Evolutionary conservation across 2,329 filamentous ascomycete species (phyloP).

Genomic region (Sclerotinia spermophila): DNA sequence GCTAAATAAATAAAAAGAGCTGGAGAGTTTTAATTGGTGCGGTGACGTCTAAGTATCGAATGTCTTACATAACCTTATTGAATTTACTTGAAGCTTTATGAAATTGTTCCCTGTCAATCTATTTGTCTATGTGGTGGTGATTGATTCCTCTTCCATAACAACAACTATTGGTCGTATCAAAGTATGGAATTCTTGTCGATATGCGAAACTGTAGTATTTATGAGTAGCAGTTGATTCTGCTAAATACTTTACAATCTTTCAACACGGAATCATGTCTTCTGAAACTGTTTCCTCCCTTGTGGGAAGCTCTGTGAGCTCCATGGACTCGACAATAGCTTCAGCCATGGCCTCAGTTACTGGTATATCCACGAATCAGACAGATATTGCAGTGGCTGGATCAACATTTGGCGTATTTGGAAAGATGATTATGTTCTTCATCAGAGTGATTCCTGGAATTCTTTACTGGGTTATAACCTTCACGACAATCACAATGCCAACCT

Average conservation of each 20-base stretch:
- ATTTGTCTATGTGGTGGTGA: not conserved
- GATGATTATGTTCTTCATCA: slow-evolving; percentile 53
- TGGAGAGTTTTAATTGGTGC: slow-evolving; percentile 13
- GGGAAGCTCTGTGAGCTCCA: slow-evolving; percentile 26
- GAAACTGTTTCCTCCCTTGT: slow-evolving; percentile 26
- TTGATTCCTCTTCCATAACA: not conserved
- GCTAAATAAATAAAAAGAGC: slow-evolving; percentile 15
- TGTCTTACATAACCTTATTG: not conserved
- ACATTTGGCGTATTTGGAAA: slow-evolving; percentile 57
- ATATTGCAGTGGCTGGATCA: slow-evolving; percentile 42
- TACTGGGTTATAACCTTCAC: slow-evolving; percentile 83
- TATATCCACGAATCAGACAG: slow-evolving; percentile 33
- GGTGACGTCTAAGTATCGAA: not conserved
- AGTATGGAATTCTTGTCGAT: slow-evolving; percentile 1
- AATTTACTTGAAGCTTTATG: not conserved
- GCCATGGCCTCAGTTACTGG: slow-evolving; percentile 25
- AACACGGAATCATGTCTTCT: slow-evolving; percentile 14
- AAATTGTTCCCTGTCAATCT: slow-evolving; percentile 3
- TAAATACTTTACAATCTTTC: slow-evolving; percentile 4
- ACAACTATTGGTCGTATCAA: not conserved
- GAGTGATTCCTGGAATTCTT: slow-evolving; percentile 53
- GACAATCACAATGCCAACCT: slow-evolving; percentile 83
- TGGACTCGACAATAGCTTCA: slow-evolving; percentile 28
- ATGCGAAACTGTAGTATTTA: not conserved
- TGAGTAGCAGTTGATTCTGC: slow-evolving; percentile 6